Evolutionary conservation across 306 rosid genomes (phyloP).

Genomic region (Quercus robur): DNA sequence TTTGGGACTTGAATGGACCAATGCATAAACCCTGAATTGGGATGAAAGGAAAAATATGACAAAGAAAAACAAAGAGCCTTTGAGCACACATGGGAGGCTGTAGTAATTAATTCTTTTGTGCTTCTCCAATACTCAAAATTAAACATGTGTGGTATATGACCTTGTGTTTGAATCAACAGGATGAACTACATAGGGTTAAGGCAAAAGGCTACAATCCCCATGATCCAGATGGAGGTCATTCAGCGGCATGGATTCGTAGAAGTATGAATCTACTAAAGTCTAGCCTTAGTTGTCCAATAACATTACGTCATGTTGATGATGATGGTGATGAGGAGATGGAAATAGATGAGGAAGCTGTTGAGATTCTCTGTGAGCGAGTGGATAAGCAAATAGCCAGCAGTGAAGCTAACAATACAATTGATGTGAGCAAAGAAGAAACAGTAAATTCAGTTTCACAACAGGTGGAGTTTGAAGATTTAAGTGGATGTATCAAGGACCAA

Average conservation of each 20-base stretch:
- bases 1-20: too few relatives aligned
- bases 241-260: slow-evolving; percentile 91
- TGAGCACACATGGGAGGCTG: too few relatives aligned
- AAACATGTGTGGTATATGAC: slow-evolving; percentile 19
- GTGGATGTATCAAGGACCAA: slow-evolving; percentile 20
- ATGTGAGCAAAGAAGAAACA: slow-evolving; percentile 9
- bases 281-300: slow-evolving; percentile 56
- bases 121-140: slow-evolving; percentile 7
- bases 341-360: slow-evolving; percentile 83
- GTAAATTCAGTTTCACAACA: slow-evolving; percentile 17
- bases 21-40: too few relatives aligned
- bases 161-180: slow-evolving; percentile 46
- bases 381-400: slow-evolving; percentile 33
- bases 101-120: slow-evolving; percentile 14
- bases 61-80: too few relatives aligned
- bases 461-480: slow-evolving; percentile 19
- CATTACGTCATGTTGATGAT: slow-evolving; percentile 54
- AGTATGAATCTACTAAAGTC: slow-evolving; percentile 70
- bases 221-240: slow-evolving; percentile 69
- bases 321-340: slow-evolving; percentile 99
- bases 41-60: too few relatives aligned
- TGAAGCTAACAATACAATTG: slow-evolving; percentile 15
- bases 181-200: slow-evolving; percentile 84
- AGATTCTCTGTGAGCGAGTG: slow-evolving; percentile 50
- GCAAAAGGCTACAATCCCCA: slow-evolving; percentile 53